Conservation (phyloP, 2,329 filamentous ascomycete species). For the Karstenula rhodostoma region DNA sequence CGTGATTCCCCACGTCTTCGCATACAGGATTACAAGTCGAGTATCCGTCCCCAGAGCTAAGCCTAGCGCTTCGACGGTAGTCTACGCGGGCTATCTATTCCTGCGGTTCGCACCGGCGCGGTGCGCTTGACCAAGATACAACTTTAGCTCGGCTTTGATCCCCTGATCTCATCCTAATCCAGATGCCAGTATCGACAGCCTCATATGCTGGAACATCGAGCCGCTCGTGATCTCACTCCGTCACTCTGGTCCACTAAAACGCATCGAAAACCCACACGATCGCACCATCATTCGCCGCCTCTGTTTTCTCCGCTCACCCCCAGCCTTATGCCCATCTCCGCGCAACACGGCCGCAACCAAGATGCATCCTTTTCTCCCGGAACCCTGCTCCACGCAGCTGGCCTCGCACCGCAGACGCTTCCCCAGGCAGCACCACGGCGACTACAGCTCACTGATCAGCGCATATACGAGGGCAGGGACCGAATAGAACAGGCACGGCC, state of each 20-base stretch:
- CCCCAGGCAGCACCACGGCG: background rate
- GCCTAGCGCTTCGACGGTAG: background rate
- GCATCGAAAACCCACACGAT: too few species aligned
- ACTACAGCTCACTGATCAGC: constrained; percentile 1
- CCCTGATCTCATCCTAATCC: too few species aligned
- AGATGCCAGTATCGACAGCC: too few species aligned
- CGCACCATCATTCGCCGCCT: background rate
- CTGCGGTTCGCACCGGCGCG: too few species aligned
- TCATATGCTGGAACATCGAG: too few species aligned
- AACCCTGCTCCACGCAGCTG: background rate
- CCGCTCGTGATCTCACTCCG: too few species aligned
- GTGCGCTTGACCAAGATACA: too few species aligned
- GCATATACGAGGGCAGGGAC: constrained; percentile 6
- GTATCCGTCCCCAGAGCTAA: background rate
- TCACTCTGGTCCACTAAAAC: too few species aligned
- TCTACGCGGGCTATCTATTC: background rate
- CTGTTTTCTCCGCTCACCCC: background rate
- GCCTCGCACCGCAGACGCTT: background rate
- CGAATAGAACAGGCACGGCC: background rate
- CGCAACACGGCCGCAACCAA: background rate
- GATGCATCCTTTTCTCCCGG: too few species aligned
- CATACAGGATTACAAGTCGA: background rate
- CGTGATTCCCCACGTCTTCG: background rate
- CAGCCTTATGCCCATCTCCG: background rate
- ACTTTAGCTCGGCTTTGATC: too few species aligned